Conservation (phyloP, 1,139 yeast species). For the Kurtzmaniella natalensis region DNA sequence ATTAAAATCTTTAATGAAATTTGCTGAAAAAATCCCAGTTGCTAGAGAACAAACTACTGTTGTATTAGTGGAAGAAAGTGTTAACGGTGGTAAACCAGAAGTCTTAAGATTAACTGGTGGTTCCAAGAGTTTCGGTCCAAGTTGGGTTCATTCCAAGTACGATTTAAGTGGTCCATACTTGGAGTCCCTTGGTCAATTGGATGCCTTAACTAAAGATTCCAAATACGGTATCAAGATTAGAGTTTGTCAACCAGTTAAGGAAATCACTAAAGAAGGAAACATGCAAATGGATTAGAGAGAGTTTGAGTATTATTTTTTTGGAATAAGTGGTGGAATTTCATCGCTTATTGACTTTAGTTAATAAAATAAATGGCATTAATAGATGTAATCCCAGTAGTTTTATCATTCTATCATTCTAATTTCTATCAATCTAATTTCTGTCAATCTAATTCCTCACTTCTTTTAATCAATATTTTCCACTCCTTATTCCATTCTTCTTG, state of each 20-base stretch:
- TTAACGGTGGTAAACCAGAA: slow-evolving; percentile 37
- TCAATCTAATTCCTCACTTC: no score
- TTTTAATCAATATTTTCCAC: no score
- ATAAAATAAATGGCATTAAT: no score
- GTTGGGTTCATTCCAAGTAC: slow-evolving; percentile 81
- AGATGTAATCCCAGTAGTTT: no score
- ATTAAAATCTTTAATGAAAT: slow-evolving; percentile 57
- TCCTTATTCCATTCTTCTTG: no score
- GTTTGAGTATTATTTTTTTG: no score
- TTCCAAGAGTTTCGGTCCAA: slow-evolving; percentile 57
- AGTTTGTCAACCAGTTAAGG: slow-evolving; percentile 56
- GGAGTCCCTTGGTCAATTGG: slow-evolving; percentile 50
- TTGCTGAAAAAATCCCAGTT: slow-evolving; percentile 45
- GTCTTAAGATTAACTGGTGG: slow-evolving; percentile 82
- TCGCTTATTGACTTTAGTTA: no score
- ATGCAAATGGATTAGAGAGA: slow-evolving; percentile 34
- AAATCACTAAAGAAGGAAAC: slow-evolving; percentile 19
- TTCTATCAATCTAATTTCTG: no score
- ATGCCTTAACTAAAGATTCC: slow-evolving; percentile 55
- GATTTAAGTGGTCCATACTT: slow-evolving; percentile 45
- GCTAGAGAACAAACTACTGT: slow-evolving; percentile 82
- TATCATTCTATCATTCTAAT: no score
- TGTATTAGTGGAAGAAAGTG: slow-evolving; percentile 34
- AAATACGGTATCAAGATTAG: slow-evolving; percentile 64
- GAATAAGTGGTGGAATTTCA: no score